Evolutionary conservation across 2,329 filamentous ascomycete species (phyloP).

Genomic region (Aureobasidium melanogenum): DNA sequence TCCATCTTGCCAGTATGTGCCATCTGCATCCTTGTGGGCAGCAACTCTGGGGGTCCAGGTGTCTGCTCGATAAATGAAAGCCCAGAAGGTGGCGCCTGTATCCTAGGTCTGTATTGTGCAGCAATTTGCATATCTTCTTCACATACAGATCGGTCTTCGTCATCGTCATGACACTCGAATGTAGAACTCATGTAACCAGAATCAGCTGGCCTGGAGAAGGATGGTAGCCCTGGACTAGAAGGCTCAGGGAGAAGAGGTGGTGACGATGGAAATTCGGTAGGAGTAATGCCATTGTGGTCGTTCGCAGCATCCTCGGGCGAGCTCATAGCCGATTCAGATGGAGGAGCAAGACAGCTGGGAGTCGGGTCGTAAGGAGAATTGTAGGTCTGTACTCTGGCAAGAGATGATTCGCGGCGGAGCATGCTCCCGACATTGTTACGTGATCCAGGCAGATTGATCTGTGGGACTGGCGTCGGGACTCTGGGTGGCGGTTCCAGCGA

Average conservation of each 20-base stretch:
- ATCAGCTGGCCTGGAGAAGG: conserved; percentile 38
- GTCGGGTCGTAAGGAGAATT: conserved; percentile 19
- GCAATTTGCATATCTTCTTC: conserved; percentile 29
- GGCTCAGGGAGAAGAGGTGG: conserved; percentile 71
- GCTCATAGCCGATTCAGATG: conserved; percentile 34
- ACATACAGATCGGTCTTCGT: conserved; percentile 29
- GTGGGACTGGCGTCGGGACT: conserved; percentile 67
- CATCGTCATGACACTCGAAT: conserved; percentile 58
- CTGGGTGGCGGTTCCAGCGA: conserved; percentile 66
- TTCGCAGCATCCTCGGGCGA: conserved; percentile 42
- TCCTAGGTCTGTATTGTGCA: conserved; percentile 24
- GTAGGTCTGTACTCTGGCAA: conserved; percentile 14
- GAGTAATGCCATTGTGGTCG: conserved; percentile 31
- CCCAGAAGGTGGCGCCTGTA: conserved; percentile 14
- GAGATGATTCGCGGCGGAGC: conserved; percentile 15
- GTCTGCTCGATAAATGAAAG: conserved; percentile 28
- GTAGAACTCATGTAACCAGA: conserved; percentile 76
- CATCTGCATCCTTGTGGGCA: conserved; percentile 24
- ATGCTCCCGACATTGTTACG: conserved; percentile 6
- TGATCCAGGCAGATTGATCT: conserved; percentile 24
- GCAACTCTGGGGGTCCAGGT: conserved; percentile 35
- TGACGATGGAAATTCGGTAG: conserved; percentile 76
- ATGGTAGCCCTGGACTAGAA: conserved; percentile 65
- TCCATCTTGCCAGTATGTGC: conserved; percentile 2
- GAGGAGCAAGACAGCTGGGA: not conserved